A percentile compares a stretch with the other conserved stretches of the same genome.
Conservation (phyloP, 768 basidiomycete genomes). For the Tulasnella sp. region DNA sequence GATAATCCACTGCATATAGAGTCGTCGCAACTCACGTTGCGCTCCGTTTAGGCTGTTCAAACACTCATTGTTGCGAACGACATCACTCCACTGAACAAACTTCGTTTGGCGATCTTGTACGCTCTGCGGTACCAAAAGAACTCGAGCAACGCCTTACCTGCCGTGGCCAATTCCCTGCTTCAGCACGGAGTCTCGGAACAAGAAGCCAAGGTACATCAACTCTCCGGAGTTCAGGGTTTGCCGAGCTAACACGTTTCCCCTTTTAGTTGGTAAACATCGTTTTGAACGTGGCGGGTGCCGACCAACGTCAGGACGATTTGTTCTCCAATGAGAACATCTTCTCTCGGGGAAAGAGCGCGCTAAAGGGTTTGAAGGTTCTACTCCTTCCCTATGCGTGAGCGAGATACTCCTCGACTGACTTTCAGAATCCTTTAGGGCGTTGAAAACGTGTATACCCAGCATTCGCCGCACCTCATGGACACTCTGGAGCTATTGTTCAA, state of each 20-base stretch:
- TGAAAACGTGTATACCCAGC: slow-evolving; percentile 98
- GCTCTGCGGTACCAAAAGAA: slow-evolving; percentile 92
- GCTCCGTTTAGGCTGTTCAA: slow-evolving; percentile 58
- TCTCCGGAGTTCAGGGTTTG: not conserved
- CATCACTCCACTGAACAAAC: slow-evolving; percentile 70
- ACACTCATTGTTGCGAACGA: slow-evolving; percentile 52
- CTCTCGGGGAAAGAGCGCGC: slow-evolving; percentile 83
- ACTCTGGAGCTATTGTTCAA: slow-evolving; percentile 83
- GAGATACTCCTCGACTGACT: slow-evolving; percentile 7
- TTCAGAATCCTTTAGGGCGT: slow-evolving; percentile 52
- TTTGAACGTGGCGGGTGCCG: slow-evolving; percentile 85
- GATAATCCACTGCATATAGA: slow-evolving; percentile 14
- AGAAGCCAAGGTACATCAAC: slow-evolving; percentile 49
- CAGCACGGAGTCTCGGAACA: slow-evolving; percentile 66
- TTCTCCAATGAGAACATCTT: slow-evolving; percentile 93
- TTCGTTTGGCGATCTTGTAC: slow-evolving; percentile 82
- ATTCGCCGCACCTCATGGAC: slow-evolving; percentile 83
- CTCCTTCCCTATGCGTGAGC: not conserved
- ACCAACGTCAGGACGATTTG: slow-evolving; percentile 94
- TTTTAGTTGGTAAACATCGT: slow-evolving; percentile 81
- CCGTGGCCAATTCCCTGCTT: slow-evolving; percentile 32
- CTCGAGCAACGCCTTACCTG: slow-evolving; percentile 65
- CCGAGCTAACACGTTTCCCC: not conserved
- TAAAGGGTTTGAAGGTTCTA: slow-evolving; percentile 86
- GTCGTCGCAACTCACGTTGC: not conserved